Conservation (phyloP, 2,329 filamentous ascomycete species). For the Beauveria australis region DNA sequence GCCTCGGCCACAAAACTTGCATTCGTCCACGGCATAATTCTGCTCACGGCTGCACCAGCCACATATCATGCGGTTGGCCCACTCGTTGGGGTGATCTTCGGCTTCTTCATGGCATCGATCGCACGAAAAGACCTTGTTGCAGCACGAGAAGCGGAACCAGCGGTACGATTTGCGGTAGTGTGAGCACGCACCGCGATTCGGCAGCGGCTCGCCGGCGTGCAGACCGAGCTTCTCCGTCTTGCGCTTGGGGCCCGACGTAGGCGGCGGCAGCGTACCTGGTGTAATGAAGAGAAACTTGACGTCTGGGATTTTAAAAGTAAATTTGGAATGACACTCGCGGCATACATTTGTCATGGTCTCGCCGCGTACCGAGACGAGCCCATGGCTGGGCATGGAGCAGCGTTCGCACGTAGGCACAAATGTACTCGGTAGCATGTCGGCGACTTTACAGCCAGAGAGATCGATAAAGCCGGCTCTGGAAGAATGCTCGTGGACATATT, state of each 20-base stretch:
- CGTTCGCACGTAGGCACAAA: conserved; percentile 71
- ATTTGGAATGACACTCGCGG: conserved; percentile 69
- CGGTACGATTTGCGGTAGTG: conserved; percentile 53
- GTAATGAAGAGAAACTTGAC: conserved; percentile 70
- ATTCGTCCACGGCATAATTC: conserved; percentile 68
- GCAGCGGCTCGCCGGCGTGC: conserved; percentile 48
- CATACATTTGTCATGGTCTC: conserved; percentile 68
- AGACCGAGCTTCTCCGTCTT: conserved; percentile 48
- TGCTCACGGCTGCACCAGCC: conserved; percentile 75
- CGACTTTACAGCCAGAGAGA: conserved; percentile 62
- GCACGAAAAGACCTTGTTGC: conserved; percentile 49
- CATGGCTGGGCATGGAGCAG: conserved; percentile 63
- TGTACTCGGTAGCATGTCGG: conserved; percentile 70
- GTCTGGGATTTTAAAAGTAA: conserved; percentile 71
- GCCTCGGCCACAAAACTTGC: conserved; percentile 61
- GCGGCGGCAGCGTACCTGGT: conserved; percentile 36
- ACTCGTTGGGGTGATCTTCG: conserved; percentile 67
- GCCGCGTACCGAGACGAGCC: conserved; percentile 64
- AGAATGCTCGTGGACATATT: conserved; percentile 65
- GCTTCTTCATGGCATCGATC: conserved; percentile 67
- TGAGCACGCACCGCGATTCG: conserved; percentile 42
- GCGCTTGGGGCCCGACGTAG: conserved; percentile 33
- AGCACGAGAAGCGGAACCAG: conserved; percentile 61
- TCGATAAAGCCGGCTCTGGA: conserved; percentile 73
- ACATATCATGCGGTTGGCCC: conserved; percentile 78